Evolutionary conservation across 2,329 filamentous ascomycete species (phyloP).

Genomic region (Trichoderma gracile): DNA sequence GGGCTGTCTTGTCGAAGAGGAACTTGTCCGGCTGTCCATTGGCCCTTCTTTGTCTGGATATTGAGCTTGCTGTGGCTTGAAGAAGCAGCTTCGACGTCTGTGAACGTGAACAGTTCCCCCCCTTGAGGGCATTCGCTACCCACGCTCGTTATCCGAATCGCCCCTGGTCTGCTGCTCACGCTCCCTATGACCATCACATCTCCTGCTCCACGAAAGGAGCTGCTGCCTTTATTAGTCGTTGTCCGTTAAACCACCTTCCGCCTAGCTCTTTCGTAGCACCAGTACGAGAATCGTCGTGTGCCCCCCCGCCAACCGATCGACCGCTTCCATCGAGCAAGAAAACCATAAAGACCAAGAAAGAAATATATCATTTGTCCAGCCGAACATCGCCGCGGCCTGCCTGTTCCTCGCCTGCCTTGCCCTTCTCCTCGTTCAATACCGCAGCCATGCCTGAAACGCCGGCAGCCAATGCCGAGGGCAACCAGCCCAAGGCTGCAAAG

Average conservation of each 20-base stretch:
- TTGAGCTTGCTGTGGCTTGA: neutral
- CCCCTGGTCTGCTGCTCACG: slow-evolving; percentile 36
- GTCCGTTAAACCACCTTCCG: slow-evolving; percentile 5
- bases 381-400: neutral
- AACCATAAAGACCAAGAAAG: neutral
- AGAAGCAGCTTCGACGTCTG: slow-evolving; percentile 11
- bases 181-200: slow-evolving; percentile 32
- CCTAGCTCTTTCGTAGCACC: slow-evolving; percentile 22
- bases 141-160: slow-evolving; percentile 36
- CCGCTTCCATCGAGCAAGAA: slow-evolving; percentile 1
- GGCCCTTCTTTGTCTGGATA: neutral
- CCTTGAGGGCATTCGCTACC: slow-evolving; percentile 34
- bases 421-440: neutral
- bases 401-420: slow-evolving; percentile 11
- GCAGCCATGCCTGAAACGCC: slow-evolving; percentile 40
- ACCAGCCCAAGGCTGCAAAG: slow-evolving; percentile 61
- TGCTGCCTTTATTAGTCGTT: slow-evolving; percentile 12
- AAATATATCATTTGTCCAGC: neutral
- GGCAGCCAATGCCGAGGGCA: slow-evolving; percentile 40
- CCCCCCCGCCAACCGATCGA: slow-evolving; percentile 6
- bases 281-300: slow-evolving; percentile 7
- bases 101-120: slow-evolving; percentile 24
- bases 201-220: slow-evolving; percentile 29
- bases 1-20: slow-evolving; percentile 12
- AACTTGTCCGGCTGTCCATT: slow-evolving; percentile 6